Percentiles rank a stretch among this genome's conserved stretches.
These are phyloP conservation scores for Aureobasidium sp. DNA, from an alignment of 2,329 filamentous ascomycete species.

Conservation along the genomic window DNA sequence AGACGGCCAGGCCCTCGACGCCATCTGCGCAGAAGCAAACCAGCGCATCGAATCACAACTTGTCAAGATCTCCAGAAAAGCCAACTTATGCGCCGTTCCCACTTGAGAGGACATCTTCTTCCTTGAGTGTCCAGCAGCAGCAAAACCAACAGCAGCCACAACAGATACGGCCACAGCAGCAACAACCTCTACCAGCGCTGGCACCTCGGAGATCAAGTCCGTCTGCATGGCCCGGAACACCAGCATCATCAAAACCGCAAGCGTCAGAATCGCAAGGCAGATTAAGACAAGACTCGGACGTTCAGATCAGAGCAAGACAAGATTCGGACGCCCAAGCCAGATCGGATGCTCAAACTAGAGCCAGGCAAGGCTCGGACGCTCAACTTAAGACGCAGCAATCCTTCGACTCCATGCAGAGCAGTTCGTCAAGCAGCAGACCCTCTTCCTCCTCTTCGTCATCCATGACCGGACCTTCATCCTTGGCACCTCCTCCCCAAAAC, in stretches of 20 bases:
- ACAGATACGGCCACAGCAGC: slow-evolving; percentile 16
- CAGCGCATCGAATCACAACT: background rate
- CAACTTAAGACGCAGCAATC: background rate
- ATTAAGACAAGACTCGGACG: slow-evolving; percentile 1
- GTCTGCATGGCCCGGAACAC: background rate
- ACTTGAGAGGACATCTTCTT: slow-evolving; percentile 3
- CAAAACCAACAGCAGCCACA: background rate
- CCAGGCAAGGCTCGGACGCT: background rate
- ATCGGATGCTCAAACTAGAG: background rate
- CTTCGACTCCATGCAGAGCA: slow-evolving; percentile 5
- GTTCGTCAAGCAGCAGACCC: slow-evolving; percentile 13
- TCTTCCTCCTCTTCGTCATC: slow-evolving; percentile 31
- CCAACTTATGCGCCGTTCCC: background rate
- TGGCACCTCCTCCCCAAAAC: slow-evolving; percentile 42
- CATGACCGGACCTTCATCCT: slow-evolving; percentile 52
- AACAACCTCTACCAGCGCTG: slow-evolving; percentile 30
- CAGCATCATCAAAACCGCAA: background rate
- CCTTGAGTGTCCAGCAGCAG: slow-evolving; percentile 1
- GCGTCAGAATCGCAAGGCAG: background rate
- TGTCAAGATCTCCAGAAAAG: slow-evolving; percentile 6
- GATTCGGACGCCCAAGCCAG: background rate
- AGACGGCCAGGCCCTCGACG: background rate
- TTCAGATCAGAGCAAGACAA: slow-evolving; percentile 1
- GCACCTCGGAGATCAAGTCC: slow-evolving; percentile 7
- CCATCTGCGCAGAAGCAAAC: slow-evolving; percentile 17